Evolutionary conservation across 176 grass and related monocot species (phyloP), one percentile per base, ranked within the genome.

Genomic region (Hordeum vulgare): DNA sequence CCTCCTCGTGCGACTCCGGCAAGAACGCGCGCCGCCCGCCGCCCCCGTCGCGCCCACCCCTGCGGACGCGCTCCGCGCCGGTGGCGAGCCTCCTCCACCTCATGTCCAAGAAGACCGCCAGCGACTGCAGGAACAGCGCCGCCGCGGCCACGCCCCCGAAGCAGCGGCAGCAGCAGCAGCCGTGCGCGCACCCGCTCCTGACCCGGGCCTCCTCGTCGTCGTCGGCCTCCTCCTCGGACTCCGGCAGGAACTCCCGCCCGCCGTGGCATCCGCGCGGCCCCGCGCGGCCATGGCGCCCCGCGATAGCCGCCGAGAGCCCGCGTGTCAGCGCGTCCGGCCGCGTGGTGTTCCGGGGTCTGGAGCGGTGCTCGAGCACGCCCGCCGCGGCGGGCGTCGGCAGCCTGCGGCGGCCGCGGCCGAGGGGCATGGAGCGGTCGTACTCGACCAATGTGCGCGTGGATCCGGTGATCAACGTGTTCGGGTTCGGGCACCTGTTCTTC

Each of bases 401-500:
- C 36, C 76, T 65, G 41, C 83, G 66, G 15, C 44, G 89, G 13
- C 89, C 77, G 33, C 83, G 86, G 81, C 72, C 84, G 3, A 71
- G 86, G 74, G 92, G 92, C 39, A 91, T 94, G 92, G 89, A 94
- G 81, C 11, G 92, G 66, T 94, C 89, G 0, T 89, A 85, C 86
- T 94, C 92, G 34, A 84, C 84, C 84, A 89, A 89, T 25, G 89
- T 94, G 83, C 89, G 89, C 39, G 89, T 94, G 76, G 82, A 90
- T 26, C 88, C 92, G 64, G 92, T 94, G 79, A 88, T 94, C 73
- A 91, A 84, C 41, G 84, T 94, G 20, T 90, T 90, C 28, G 92
- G 87, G 3, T 91, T 91, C 81, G 85, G 89, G 0, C 81, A 88
- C 7, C 77, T 87, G 17, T 91, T 91, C 85, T 72, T 80, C 62